A percentile compares a stretch with the other conserved stretches of the same genome.
phyloP scores from a whole-genome alignment of 2,329 filamentous ascomycete genomes.

The Fusarium sp. region DNA sequence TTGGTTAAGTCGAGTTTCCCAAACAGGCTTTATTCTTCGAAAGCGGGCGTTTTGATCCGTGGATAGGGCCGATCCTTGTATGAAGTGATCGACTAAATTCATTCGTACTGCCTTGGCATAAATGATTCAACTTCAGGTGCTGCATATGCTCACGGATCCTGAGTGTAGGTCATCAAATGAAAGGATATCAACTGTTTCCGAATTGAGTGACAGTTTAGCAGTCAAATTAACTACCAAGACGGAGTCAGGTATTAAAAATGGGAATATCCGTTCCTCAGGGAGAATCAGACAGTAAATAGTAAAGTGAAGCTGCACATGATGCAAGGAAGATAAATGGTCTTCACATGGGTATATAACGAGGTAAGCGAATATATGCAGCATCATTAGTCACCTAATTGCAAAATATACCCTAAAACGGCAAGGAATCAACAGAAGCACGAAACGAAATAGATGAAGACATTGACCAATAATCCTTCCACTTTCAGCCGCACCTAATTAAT shows the following conservation, averaged over 20 bases:
- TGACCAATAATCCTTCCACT: not conserved
- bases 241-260: too few relatives aligned
- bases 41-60: not conserved
- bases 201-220: too few relatives aligned
- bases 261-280: too few relatives aligned
- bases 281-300: too few relatives aligned
- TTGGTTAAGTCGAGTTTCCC: constrained; percentile 4
- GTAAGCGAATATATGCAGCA: not conserved
- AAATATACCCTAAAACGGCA: constrained; percentile 10
- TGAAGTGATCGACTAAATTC: not conserved
- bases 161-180: too few relatives aligned
- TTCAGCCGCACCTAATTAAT: not conserved
- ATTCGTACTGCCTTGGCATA: not conserved
- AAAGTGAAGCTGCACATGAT: too few relatives aligned
- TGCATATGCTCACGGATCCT: too few relatives aligned
- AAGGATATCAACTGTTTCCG: too few relatives aligned
- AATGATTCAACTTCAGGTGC: constrained; percentile 8
- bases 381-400: not conserved
- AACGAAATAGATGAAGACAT: not conserved
- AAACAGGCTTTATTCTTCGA: constrained; percentile 5
- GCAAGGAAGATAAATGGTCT: too few relatives aligned
- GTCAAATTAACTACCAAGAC: too few relatives aligned
- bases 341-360: not conserved
- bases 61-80: not conserved
- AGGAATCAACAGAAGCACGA: not conserved